These are phyloP conservation scores for Zygnema cylindricum DNA, from an alignment of 139 green algal genomes.

Conservation along the genomic window DNA sequence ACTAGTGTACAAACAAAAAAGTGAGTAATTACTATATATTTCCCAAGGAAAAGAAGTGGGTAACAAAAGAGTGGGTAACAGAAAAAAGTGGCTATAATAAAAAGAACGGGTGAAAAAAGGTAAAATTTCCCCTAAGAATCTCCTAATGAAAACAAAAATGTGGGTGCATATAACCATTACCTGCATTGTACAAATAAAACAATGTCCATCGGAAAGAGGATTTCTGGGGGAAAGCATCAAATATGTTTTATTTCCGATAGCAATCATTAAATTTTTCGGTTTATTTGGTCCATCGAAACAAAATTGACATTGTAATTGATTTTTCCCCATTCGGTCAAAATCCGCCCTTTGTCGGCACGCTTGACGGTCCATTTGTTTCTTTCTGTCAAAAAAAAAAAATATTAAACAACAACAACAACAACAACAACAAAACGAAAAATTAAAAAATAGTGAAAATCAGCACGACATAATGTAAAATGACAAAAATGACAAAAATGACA, in stretches of 20 bases:
- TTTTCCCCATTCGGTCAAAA: background rate
- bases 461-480: no score
- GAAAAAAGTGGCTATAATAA: no score
- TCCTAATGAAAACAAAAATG: background rate
- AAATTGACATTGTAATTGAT: slow-evolving; percentile 54
- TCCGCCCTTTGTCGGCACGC: slow-evolving; percentile 46
- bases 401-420: no score
- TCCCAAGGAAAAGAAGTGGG: no score
- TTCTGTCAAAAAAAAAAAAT: slow-evolving; percentile 55
- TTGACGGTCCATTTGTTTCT: slow-evolving; percentile 62
- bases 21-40: background rate
- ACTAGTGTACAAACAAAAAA: background rate
- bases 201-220: slow-evolving; percentile 84
- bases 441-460: no score
- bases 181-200: slow-evolving; percentile 80
- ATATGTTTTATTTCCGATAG: slow-evolving; percentile 81
- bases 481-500: no score
- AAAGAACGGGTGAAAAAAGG: background rate
- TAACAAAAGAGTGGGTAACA: no score
- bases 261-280: slow-evolving; percentile 78
- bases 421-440: no score
- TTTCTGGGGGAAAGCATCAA: slow-evolving; percentile 77
- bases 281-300: slow-evolving; percentile 62
- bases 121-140: no score
- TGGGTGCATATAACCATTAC: slow-evolving; percentile 7